A percentile compares a stretch with the other conserved stretches of the same genome.
Evolutionary conservation across 1,284 basidiomycete genomes (phyloP).

Genomic region (Apiotrichum sp.): DNA sequence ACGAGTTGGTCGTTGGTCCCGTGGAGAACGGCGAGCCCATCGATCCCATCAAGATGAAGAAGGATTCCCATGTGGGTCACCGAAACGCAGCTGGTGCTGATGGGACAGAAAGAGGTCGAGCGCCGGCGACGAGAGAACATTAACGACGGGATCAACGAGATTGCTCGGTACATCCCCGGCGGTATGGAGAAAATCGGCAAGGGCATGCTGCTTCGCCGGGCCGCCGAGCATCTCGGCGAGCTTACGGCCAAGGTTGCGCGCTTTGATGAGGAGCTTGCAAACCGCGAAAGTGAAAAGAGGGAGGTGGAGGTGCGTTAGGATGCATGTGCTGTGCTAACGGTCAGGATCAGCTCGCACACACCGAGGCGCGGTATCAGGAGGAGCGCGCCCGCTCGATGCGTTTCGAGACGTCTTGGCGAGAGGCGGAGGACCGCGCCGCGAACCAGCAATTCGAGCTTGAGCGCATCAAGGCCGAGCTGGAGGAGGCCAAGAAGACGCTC

Average conservation of each 20-base stretch:
- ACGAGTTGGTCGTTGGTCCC: slow-evolving; percentile 16
- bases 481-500: slow-evolving; percentile 33
- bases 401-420: slow-evolving; percentile 36
- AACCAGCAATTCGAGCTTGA: slow-evolving; percentile 37
- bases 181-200: slow-evolving; percentile 49
- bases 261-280: slow-evolving; percentile 23
- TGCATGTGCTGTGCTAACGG: neutral
- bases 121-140: slow-evolving; percentile 87
- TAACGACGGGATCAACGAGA: slow-evolving; percentile 90
- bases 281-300: slow-evolving; percentile 22
- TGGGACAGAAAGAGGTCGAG: slow-evolving; percentile 85
- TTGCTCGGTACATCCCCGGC: slow-evolving; percentile 80
- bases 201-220: slow-evolving; percentile 29
- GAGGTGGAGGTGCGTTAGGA: slow-evolving; percentile 27
- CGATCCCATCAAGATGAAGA: slow-evolving; percentile 34
- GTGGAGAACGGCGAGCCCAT: slow-evolving; percentile 26
- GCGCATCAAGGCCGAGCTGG: slow-evolving; percentile 34
- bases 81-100: slow-evolving; percentile 12
- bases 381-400: slow-evolving; percentile 29
- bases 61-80: slow-evolving; percentile 44
- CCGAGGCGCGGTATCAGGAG: slow-evolving; percentile 22
- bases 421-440: slow-evolving; percentile 40
- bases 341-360: slow-evolving; percentile 22
- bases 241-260: slow-evolving; percentile 16
- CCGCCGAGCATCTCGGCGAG: slow-evolving; percentile 30